Percentiles rank a stretch among this genome's conserved stretches.
These are phyloP conservation scores for Daedaleopsis sinensis DNA, from an alignment of 768 basidiomycete genomes.

Conservation along the genomic window DNA sequence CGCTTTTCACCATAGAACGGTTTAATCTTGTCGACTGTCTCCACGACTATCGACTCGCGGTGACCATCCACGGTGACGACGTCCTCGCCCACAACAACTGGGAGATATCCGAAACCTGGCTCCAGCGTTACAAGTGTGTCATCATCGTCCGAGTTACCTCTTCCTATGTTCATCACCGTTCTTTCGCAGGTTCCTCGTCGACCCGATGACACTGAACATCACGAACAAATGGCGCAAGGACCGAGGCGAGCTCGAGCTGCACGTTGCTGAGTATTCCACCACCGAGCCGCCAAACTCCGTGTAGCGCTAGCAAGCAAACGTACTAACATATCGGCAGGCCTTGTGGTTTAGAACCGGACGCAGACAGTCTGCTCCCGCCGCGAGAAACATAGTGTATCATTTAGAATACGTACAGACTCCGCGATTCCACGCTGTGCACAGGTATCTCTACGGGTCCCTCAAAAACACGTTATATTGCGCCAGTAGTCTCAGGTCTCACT, in stretches of 20 bases:
- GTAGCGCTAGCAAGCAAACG: slow-evolving; percentile 2
- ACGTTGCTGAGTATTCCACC: slow-evolving; percentile 13
- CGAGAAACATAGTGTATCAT: background rate
- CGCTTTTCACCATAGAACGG: slow-evolving; percentile 50
- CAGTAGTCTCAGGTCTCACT: background rate
- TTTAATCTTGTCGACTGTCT: slow-evolving; percentile 83
- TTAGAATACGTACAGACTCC: slow-evolving; percentile 6
- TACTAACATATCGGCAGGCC: background rate
- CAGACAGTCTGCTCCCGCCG: background rate
- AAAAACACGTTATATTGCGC: background rate
- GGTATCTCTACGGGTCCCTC: background rate
- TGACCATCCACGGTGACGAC: slow-evolving; percentile 88
- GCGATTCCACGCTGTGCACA: background rate
- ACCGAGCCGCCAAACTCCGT: slow-evolving; percentile 16
- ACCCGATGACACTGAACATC: slow-evolving; percentile 66
- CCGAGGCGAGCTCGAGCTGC: slow-evolving; percentile 68
- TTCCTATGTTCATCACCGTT: background rate
- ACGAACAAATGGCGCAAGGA: slow-evolving; percentile 90
- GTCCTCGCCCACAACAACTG: slow-evolving; percentile 88
- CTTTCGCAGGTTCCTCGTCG: slow-evolving; percentile 74
- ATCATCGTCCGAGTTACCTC: background rate
- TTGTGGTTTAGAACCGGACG: background rate
- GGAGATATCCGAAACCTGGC: slow-evolving; percentile 86
- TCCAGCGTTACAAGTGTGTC: slow-evolving; percentile 75
- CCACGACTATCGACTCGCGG: slow-evolving; percentile 66